Percentiles rank a stretch among this genome's conserved stretches.
Evolutionary conservation across 2,329 filamentous ascomycete genomes (phyloP).

Genomic region (Cryphonectria radicalis): DNA sequence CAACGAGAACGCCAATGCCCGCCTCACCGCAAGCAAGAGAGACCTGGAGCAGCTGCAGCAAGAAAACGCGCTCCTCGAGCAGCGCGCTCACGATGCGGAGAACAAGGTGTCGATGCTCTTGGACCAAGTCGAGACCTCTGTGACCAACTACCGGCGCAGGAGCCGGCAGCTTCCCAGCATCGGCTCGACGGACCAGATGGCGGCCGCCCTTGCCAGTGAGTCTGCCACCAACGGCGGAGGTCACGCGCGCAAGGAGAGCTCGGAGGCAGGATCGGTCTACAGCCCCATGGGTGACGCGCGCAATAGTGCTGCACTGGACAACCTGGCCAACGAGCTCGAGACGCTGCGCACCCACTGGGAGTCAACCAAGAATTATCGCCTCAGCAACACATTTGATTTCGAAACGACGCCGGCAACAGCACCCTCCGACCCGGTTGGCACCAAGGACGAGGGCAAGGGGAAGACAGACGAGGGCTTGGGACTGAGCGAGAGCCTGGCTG

Average conservation of each 20-base stretch:
- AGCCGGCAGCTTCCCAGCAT: constrained; percentile 62
- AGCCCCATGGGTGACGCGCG: constrained; percentile 58
- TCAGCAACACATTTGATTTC: constrained; percentile 89
- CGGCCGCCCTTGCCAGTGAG: constrained; percentile 41
- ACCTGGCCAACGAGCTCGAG: constrained; percentile 89
- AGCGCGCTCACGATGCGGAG: constrained; percentile 86
- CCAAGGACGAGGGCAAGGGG: constrained; percentile 44
- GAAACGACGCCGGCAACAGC: constrained; percentile 48
- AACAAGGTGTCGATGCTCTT: constrained; percentile 90
- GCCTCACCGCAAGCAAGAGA: constrained; percentile 62
- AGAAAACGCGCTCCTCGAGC: constrained; percentile 81
- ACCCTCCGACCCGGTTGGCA: constrained; percentile 35
- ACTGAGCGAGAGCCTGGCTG: constrained; percentile 73
- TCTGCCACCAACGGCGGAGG: constrained; percentile 45
- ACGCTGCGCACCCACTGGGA: constrained; percentile 92
- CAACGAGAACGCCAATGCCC: constrained; percentile 56
- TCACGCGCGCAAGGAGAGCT: constrained; percentile 59
- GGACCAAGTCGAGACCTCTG: constrained; percentile 91
- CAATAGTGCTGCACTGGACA: constrained; percentile 77
- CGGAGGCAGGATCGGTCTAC: constrained; percentile 66
- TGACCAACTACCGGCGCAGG: constrained; percentile 90
- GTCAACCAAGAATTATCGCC: constrained; percentile 89
- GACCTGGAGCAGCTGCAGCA: constrained; percentile 82
- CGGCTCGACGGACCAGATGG: constrained; percentile 49
- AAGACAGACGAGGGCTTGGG: constrained; percentile 44